Conservation (phyloP, 1,284 basidiomycete genomes). For the Cryptococcus amylolentus region DNA sequence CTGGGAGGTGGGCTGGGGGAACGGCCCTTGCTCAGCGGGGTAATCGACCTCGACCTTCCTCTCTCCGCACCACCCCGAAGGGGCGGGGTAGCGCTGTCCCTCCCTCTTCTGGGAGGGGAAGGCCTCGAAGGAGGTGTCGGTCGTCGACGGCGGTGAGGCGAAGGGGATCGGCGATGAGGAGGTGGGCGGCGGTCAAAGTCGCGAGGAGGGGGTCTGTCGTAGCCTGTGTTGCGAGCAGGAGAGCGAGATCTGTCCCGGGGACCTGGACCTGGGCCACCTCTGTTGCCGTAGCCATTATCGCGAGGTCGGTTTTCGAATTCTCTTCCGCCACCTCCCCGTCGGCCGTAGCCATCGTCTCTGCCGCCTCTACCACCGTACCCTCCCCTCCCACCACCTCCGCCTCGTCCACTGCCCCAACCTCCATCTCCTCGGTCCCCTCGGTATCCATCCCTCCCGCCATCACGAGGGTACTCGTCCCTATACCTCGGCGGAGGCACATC, state of each 20-base stretch:
- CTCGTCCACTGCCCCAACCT: background rate
- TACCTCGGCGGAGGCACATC: background rate
- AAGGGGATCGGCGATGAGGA: conserved; percentile 15
- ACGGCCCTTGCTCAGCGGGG: background rate
- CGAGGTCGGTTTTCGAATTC: background rate
- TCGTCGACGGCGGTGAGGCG: conserved; percentile 3
- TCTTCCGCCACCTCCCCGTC: background rate
- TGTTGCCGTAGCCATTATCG: background rate
- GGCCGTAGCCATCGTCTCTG: background rate
- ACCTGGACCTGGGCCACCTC: background rate
- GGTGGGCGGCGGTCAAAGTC: conserved; percentile 7
- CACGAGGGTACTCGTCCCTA: conserved; percentile 3
- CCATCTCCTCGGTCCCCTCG: background rate
- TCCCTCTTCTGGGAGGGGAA: background rate
- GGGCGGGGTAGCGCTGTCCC: background rate
- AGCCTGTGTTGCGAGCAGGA: conserved; percentile 1
- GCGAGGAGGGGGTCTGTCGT: background rate
- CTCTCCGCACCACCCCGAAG: background rate
- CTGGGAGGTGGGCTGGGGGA: background rate
- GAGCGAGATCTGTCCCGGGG: conserved; percentile 2
- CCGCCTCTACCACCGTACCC: background rate
- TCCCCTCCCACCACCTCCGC: conserved; percentile 4
- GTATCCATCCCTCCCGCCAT: conserved; percentile 7
- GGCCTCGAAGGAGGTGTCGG: background rate
- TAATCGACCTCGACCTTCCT: background rate